Evolutionary conservation across 805 yeast species (phyloP).

Genomic region (Metschnikowia arizonensis): DNA sequence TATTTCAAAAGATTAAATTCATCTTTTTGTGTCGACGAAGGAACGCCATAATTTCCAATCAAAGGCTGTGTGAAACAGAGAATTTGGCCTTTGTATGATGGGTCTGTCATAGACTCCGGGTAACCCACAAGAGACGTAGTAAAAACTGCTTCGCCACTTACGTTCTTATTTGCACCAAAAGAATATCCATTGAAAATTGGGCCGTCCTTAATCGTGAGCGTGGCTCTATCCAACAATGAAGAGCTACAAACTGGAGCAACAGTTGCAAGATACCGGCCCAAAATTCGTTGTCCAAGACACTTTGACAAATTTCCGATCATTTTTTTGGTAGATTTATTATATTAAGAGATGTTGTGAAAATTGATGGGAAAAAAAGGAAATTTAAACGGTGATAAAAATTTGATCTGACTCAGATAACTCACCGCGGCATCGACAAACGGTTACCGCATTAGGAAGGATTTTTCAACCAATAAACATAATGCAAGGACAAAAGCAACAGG

Average conservation of each 20-base stretch:
- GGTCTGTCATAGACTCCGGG: slow-evolving; percentile 99
- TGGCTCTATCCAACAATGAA: slow-evolving; percentile 67
- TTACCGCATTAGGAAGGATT: slow-evolving; percentile 18
- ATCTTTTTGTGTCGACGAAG: slow-evolving; percentile 76
- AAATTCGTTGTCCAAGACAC: slow-evolving; percentile 3
- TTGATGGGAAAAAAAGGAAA: slow-evolving; percentile 1
- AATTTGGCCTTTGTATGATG: slow-evolving; percentile 95
- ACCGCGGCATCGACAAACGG: slow-evolving; percentile 22
- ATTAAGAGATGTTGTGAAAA: neutral
- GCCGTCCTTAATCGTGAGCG: slow-evolving; percentile 86
- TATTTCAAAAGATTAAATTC: slow-evolving; percentile 81
- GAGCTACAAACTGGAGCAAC: slow-evolving; percentile 29
- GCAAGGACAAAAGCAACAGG: neutral
- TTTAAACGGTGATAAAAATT: slow-evolving; percentile 3
- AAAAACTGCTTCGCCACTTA: slow-evolving; percentile 96
- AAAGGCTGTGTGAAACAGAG: slow-evolving; percentile 95
- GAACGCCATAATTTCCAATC: slow-evolving; percentile 98
- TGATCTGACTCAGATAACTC: slow-evolving; percentile 21
- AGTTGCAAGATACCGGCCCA: slow-evolving; percentile 34
- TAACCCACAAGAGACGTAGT: slow-evolving; percentile 97
- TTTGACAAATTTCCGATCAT: neutral
- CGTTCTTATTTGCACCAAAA: slow-evolving; percentile 89
- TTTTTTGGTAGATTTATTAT: neutral
- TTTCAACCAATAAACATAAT: slow-evolving; percentile 10
- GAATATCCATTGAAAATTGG: slow-evolving; percentile 91